Conservation (phyloP, 768 basidiomycete genomes). For the Cystofilobasidium capitatum region DNA sequence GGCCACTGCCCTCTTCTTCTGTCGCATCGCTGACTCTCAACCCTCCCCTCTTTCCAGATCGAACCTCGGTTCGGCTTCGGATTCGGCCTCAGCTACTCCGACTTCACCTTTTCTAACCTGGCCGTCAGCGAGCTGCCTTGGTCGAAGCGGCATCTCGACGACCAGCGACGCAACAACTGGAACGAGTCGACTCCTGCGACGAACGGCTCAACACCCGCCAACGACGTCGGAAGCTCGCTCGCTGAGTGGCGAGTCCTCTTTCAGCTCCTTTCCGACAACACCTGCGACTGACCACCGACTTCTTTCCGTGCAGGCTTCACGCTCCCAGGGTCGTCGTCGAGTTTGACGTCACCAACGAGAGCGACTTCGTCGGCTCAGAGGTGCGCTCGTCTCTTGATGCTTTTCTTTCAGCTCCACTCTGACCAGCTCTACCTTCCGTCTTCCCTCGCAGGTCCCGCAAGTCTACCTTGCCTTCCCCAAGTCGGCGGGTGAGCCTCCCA, state of each 20-base stretch:
- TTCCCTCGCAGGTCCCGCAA: conserved; percentile 27
- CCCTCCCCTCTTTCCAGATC: conserved; percentile 43
- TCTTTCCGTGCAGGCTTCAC: conserved; percentile 2
- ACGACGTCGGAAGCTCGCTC: conserved; percentile 4
- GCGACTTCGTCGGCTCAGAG: conserved; percentile 55
- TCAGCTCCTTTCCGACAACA: neutral
- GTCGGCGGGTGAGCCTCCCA: conserved; percentile 25
- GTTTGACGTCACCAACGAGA: conserved; percentile 60
- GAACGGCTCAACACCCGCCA: neutral
- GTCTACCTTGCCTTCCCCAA: conserved; percentile 31
- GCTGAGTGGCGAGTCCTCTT: neutral
- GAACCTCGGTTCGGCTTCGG: conserved; percentile 53
- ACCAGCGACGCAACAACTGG: neutral
- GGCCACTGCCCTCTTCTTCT: neutral
- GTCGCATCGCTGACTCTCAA: conserved; percentile 42
- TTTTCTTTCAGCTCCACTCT: neutral
- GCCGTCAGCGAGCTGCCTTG: conserved; percentile 25
- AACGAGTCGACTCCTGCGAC: neutral
- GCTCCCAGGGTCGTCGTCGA: neutral
- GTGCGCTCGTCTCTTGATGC: conserved; percentile 38
- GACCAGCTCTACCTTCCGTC: neutral
- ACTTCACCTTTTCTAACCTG: conserved; percentile 60
- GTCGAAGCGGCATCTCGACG: conserved; percentile 5
- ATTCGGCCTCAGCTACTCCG: conserved; percentile 77
- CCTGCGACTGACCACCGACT: neutral